Base-by-base conservation (phyloP, 805 yeast species). In the Kockiozyma suomiensis region DNA sequence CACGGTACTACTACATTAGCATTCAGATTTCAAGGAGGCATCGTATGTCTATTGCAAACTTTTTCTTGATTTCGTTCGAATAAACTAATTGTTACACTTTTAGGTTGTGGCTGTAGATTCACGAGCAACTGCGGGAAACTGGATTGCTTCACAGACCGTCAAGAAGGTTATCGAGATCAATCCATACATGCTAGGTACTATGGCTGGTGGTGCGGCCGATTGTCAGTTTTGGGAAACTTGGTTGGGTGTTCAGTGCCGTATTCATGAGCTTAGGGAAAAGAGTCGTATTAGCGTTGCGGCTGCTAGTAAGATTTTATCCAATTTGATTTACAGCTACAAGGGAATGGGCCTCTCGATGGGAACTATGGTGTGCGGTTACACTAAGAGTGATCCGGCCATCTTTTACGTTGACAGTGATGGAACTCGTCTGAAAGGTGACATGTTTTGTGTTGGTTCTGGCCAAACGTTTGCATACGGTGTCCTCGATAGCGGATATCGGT, bases 171-270 rank as follows among this genome's bases (percentile, higher is more conserved):
- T 94, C 70, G 93, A 93, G 75, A 94, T 94, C 77, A 94, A 94
- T 75, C 97, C 97, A 55, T 88, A 89, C 74, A 77, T 94, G 66
- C 81, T 94, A 69, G 99, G 99, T 66, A 94, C 99, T 21, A 86
- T 94, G 97, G 99, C 99, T 35, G 99, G 99, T 77, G 98, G 98
- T 79, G 99, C 99, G 51, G 98, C 98, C 33, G 99, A 94, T 77
- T 94, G 99, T 81, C 99, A 94, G 75, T 94, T 81, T 76, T 94
- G 99, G 99, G 98, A 94, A 78, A 90, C 97, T 38, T 94, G 98
- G 98, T 82, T 94, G 62, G 99, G 99, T 64, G 80, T 96, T 17
- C 97, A 94, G 77, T 93, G 98, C 79, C 81, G 99, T 71, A 77
- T 94, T 70, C 96, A 92, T 75, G 99, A 94, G 75, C 81, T 94